Evolutionary conservation across 2,329 filamentous ascomycete species (phyloP).

Genomic region (Fusarium xylarioides): DNA sequence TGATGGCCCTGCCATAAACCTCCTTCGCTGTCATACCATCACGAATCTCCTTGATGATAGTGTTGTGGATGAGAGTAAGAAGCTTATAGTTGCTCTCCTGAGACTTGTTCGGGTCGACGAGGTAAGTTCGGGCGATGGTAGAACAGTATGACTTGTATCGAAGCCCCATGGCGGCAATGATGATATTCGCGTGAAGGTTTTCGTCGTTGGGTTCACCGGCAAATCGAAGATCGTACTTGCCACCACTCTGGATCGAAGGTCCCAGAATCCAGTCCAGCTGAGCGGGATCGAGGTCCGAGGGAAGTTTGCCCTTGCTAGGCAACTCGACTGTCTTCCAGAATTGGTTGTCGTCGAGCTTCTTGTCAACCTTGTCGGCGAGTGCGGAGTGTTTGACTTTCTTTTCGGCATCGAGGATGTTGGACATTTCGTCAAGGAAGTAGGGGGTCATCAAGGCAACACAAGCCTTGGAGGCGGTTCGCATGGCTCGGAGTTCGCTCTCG

Average conservation of each 20-base stretch:
- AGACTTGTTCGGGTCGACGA: conserved; percentile 95
- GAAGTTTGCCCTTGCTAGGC: conserved; percentile 77
- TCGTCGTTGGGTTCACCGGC: conserved; percentile 81
- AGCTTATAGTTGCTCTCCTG: conserved; percentile 96
- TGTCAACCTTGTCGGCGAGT: conserved; percentile 86
- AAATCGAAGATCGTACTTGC: conserved; percentile 91
- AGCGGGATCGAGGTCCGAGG: conserved; percentile 83
- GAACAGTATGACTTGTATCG: conserved; percentile 97
- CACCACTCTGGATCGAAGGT: conserved; percentile 92
- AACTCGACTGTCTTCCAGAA: conserved; percentile 87
- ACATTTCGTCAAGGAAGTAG: conserved; percentile 99
- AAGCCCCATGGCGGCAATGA: conserved; percentile 89
- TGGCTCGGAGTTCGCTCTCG: conserved; percentile 90
- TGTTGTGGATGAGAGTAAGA: conserved; percentile 82
- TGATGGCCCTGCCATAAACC: conserved; percentile 87
- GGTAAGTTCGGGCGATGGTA: conserved; percentile 89
- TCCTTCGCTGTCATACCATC: conserved; percentile 90
- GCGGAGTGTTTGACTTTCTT: conserved; percentile 94
- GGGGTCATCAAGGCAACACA: conserved; percentile 95
- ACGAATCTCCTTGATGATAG: conserved; percentile 89
- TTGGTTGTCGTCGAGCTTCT: conserved; percentile 91
- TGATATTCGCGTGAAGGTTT: conserved; percentile 87
- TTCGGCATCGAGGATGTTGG: conserved; percentile 91
- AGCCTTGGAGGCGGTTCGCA: conserved; percentile 92
- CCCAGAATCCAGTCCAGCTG: conserved; percentile 96